Conservation (phyloP, 495 filamentous ascomycete genomes). For the Penicillium pancosmium region DNA sequence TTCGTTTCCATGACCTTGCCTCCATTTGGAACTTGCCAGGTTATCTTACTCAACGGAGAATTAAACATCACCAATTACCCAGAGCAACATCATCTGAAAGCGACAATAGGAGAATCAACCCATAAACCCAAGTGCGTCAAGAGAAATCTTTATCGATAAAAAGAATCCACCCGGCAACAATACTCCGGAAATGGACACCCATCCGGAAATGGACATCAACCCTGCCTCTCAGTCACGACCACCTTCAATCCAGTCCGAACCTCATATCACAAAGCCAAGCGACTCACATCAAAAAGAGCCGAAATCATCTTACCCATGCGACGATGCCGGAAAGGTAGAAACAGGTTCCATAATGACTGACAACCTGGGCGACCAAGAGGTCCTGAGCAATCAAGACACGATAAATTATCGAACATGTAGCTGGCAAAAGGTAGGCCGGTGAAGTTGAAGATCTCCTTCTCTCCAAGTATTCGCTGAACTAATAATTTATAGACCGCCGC, state of each 20-base stretch:
- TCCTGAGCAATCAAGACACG: constrained; percentile 52
- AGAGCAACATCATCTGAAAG: neutral
- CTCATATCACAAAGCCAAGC: neutral
- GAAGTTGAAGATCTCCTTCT: neutral
- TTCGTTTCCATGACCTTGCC: neutral
- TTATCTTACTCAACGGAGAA: neutral
- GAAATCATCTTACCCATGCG: neutral
- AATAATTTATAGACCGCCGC: constrained; percentile 63
- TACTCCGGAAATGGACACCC: neutral
- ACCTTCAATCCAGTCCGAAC: neutral
- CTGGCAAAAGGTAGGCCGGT: constrained; percentile 69
- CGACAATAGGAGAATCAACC: neutral
- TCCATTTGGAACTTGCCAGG: neutral
- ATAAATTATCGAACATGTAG: constrained; percentile 86
- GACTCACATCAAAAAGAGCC: neutral
- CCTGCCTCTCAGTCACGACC: neutral
- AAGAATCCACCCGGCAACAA: no score
- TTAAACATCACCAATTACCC: neutral
- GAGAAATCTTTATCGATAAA: neutral
- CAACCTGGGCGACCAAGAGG: constrained; percentile 2
- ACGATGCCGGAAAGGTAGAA: neutral
- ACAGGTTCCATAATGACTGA: constrained; percentile 3
- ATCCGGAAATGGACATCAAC: neutral
- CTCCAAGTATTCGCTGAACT: neutral
- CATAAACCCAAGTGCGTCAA: neutral